Base-by-base conservation (phyloP, 2,329 filamentous ascomycete species). In the Botrytis hyacinthi region DNA sequence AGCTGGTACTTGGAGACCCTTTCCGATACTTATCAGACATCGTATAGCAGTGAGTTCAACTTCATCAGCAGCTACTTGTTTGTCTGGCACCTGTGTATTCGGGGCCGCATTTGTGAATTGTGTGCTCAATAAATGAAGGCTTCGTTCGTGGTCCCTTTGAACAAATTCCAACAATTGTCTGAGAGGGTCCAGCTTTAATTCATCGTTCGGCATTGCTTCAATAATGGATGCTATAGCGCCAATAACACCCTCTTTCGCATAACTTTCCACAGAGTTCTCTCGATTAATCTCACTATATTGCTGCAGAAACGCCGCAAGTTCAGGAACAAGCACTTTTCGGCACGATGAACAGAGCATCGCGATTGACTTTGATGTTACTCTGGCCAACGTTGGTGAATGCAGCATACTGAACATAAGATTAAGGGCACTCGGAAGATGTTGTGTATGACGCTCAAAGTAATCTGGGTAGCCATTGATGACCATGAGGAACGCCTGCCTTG, bases 201-300 rank as follows among this genome's bases (percentile, higher is more conserved):
- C 82, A 67, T 91, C 86, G 3, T 89, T 86, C 1, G 88, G 83
- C 16, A 93, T 85, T 14, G 92, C 92, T 81, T 96, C 92, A 44
- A 94, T 87, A 61, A 96, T 90, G 14, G 89, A 90, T 14, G 92
- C 89, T 76, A 96, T 92, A 2, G 90, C 93, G 59, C 91, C 89
- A 8, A 94, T 85, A 0, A 95, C 88, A 77, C 89, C 89, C 79
- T 95, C 92, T 78, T 93, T 93, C 1, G 90, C 90, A 71, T 90
- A 84, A 57, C 88, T 88, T 75, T 95, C 92, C 16, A 93, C 84
- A 12, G 87, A 87, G n/a, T 84, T 83, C 69, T 85, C 85, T 35
- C 82, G 82, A n/a, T 88, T 84, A 69, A 95, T 87, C n/a, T 85
- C 84, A 73, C 88, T 84, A 80, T 94, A 95, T 79, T 94, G 91